Evolutionary conservation across 179 eudicot species (phyloP).

Genomic region (Heliamphora pulchella): DNA sequence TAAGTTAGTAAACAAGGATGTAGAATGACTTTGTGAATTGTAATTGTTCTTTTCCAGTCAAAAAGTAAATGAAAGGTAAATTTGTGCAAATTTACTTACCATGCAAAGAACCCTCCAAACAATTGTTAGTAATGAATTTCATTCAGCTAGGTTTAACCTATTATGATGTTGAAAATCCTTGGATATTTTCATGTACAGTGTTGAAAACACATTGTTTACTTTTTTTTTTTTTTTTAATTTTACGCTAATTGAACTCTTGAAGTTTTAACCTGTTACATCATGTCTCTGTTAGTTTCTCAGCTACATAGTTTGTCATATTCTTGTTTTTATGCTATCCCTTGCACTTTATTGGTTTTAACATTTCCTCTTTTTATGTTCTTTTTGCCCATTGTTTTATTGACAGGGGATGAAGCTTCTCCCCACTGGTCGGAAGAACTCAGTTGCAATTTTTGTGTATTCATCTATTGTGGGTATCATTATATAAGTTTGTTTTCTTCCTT

Average conservation of each 20-base stretch:
- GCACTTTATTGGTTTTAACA: not conserved
- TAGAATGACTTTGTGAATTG: not conserved
- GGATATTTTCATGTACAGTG: not conserved
- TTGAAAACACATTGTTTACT: not conserved
- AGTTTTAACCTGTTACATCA: not conserved
- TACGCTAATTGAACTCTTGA: not conserved
- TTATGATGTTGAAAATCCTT: not conserved
- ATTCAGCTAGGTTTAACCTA: not conserved
- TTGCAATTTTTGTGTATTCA: slow-evolving; percentile 66
- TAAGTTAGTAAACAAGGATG: not conserved
- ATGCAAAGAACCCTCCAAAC: not conserved
- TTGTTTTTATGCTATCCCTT: not conserved
- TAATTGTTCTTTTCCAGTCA: too few relatives aligned
- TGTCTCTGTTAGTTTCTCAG: not conserved
- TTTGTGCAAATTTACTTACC: not conserved
- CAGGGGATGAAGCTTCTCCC: slow-evolving; percentile 99
- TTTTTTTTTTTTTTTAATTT: not conserved
- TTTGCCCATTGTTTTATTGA: slow-evolving; percentile 4
- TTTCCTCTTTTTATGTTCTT: not conserved
- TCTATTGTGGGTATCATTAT: slow-evolving; percentile 49
- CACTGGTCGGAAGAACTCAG: slow-evolving; percentile 72
- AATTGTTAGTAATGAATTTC: not conserved
- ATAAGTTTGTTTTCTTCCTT: slow-evolving; percentile 18
- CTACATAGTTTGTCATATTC: not conserved
- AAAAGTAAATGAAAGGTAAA: not conserved